Evolutionary conservation across 192 early-diverging fungal genomes (phyloP), one percentile per base, ranked within the genome.

Genomic region (Coemansia sp.): DNA sequence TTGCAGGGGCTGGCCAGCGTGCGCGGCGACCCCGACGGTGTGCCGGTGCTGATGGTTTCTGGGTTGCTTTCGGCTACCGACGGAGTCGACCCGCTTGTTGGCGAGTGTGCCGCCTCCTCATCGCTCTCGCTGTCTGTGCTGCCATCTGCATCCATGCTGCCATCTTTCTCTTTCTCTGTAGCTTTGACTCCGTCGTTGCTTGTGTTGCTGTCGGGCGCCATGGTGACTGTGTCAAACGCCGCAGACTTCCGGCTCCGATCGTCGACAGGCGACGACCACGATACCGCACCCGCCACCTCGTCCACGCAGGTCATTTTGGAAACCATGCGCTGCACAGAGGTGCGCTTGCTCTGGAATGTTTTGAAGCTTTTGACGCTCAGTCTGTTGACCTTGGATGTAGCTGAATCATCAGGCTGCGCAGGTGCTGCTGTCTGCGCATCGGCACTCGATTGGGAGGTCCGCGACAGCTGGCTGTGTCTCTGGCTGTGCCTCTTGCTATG

Each of bases 1-100:
- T 67, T 72, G 50, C 80, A 74, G 41, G 80, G 80, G 42, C 80
- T 82, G 56, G 68, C 69, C n/a, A 74, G 64, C 1, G 75, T 76
- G 3, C 47, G 71, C 15, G 80, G 68, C 32, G 75, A 71, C 23
- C 52, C 49, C 2, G 75, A 71, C 23, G 71, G 65, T 41, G 66
- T 71, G 19, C 48, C 61, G n/a, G 43, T 54, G 61, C 74, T 73
- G 47, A 74, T 70, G 1, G 61, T 45, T 45, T 71, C 79, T 4
- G 63, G 38, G 61, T 69, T 65, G 57, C 68, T 67, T 41, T 77
- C 75, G 41, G 39, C 70, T 19, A 77, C 53, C 10, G 75, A 72
- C 32, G 57, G 39, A 10, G 54, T 18, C 13, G 67, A 41, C n/a
- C 57, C 49, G 49, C 50, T 45, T 45, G 57, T 63, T 41, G 67